Conservation (phyloP, 1,284 basidiomycete species). For the Puccinia polysora region DNA sequence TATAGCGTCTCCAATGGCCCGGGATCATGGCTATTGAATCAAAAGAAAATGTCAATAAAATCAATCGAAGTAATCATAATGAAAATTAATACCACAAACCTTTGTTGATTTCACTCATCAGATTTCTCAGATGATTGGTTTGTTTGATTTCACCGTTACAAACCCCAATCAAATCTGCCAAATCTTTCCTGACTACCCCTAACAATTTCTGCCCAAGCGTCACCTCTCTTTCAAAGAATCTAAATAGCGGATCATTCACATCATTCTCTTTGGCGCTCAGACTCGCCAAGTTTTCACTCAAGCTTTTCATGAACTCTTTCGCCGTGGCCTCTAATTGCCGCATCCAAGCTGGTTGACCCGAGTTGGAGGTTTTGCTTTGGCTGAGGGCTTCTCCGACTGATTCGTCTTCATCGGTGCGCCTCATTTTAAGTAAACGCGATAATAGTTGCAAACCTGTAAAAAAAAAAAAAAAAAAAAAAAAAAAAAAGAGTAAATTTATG, state of each 20-base stretch:
- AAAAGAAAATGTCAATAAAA: background rate
- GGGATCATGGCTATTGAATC: constrained; percentile 69
- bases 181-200: constrained; percentile 69
- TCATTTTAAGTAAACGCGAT: constrained; percentile 82
- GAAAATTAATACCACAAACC: constrained; percentile 57
- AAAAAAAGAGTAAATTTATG: background rate
- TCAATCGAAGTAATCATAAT: background rate
- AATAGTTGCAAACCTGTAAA: constrained; percentile 70
- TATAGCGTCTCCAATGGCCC: constrained; percentile 78
- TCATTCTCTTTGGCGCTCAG: constrained; percentile 44
- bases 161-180: constrained; percentile 72
- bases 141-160: constrained; percentile 83
- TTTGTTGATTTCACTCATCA: constrained; percentile 82
- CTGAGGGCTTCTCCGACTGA: constrained; percentile 60
- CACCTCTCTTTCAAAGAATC: constrained; percentile 84
- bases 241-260: constrained; percentile 67
- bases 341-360: constrained; percentile 82
- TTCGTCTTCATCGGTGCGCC: constrained; percentile 80
- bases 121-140: constrained; percentile 80
- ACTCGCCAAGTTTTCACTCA: constrained; percentile 41
- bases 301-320: constrained; percentile 69
- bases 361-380: constrained; percentile 59
- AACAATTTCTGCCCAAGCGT: constrained; percentile 71
- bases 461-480: constrained; percentile 16
- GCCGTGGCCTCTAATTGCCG: constrained; percentile 70